Percentiles rank a stretch among this genome's conserved stretches.
Conservation (phyloP, 257 asterid genomes). For the Petunia secreta region DNA sequence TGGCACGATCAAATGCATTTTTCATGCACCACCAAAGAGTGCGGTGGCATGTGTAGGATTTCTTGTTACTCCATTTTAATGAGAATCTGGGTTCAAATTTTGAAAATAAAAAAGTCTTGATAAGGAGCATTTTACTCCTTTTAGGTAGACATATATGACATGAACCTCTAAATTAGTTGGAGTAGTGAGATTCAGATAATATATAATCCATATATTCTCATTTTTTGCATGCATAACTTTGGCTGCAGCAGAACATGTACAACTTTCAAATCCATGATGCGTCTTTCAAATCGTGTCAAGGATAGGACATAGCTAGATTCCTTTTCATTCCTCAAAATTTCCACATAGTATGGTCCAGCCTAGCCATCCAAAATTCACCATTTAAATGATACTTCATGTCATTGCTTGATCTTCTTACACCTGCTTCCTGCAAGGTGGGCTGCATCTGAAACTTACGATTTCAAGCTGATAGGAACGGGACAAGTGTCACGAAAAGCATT, state of each 20-base stretch:
- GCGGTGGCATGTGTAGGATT: neutral
- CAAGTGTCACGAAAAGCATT: neutral
- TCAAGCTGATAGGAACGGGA: neutral
- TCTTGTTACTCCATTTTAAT: too few relatives aligned
- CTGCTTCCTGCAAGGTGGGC: neutral
- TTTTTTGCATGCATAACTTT: neutral
- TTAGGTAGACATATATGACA: neutral
- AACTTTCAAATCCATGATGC: neutral
- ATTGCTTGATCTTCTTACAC: neutral
- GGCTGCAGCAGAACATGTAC: neutral
- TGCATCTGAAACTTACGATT: neutral
- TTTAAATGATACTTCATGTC: slow-evolving; percentile 6
- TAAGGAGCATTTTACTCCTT: neutral
- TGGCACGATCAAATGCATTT: neutral
- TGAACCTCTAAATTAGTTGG: neutral
- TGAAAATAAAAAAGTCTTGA: neutral
- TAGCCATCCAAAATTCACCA: slow-evolving; percentile 13
- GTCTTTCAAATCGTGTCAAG: neutral
- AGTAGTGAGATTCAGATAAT: neutral
- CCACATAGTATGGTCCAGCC: neutral
- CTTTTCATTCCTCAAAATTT: neutral
- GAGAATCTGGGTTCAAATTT: too few relatives aligned
- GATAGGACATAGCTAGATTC: neutral
- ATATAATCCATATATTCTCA: too few relatives aligned
- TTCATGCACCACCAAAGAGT: neutral